Base-by-base conservation (phyloP, 78 protist genomes). In the Mantamonas sphyraenae region DNA sequence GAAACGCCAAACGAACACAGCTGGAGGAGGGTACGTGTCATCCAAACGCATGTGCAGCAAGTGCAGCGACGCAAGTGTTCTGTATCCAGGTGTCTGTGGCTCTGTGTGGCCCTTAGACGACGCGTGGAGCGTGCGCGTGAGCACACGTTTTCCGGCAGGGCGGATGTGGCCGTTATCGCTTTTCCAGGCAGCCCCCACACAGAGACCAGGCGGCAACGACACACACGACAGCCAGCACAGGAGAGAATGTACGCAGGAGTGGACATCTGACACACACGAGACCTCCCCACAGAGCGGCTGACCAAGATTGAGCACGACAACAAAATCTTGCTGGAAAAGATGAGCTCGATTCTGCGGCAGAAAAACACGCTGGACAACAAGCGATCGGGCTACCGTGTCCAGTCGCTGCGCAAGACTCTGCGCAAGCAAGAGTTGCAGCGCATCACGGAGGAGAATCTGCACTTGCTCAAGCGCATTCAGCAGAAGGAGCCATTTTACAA, bases 361-460 rank as follows among this genome's bases (percentile, higher is more conserved):
- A 43, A 43, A 43, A 63, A 63, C 51, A 50, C 45, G 10, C 17
- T 65, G 58, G 50, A 65, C 71, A 65, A 51, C 30, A 60, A 65
- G 71, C 20, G 14, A n/a, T n/a, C n/a, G n/a, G n/a, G n/a, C n/a
- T n/a, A n/a, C n/a, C n/a, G n/a, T n/a, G n/a, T n/a, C n/a, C n/a
- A n/a, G n/a, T n/a, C n/a, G n/a, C n/a, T n/a, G n/a, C n/a, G n/a
- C n/a, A n/a, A n/a, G n/a, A n/a, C n/a, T n/a, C n/a, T n/a, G 30
- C 58, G 71, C 20, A 65, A 65, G 42, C 57, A 60, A 0, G 71
- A 65, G 42, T 45, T 65, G 26, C 28, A 50, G 71, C 71, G 71
- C 35, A 65, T 65, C 42, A 65, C 71, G 12, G 71, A 65, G 61
- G 71, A 65, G 28, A 65, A 65, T 50, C 71, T 50, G 39, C 57